A percentile compares a stretch with the other conserved stretches of the same genome.
These are phyloP conservation scores for Aspergillus bertholletiae DNA, from an alignment of 495 filamentous ascomycete genomes.

Conservation along the genomic window DNA sequence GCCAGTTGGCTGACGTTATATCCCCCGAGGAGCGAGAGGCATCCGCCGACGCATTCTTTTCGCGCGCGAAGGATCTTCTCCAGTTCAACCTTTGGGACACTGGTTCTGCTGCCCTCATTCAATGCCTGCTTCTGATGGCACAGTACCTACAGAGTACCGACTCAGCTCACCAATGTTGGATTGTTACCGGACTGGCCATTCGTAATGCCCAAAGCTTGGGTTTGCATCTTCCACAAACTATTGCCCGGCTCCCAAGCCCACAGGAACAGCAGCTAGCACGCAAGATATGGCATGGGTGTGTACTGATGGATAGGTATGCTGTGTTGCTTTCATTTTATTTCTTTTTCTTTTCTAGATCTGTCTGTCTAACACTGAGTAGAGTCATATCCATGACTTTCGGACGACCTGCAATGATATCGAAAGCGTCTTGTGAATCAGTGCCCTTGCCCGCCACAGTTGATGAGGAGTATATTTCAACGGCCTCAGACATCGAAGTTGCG, in stretches of 20 bases:
- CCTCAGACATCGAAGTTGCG: slow-evolving; percentile 12
- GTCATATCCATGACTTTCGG: slow-evolving; percentile 43
- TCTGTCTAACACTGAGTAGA: slow-evolving; percentile 12
- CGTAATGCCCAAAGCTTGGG: slow-evolving; percentile 78
- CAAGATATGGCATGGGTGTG: slow-evolving; percentile 42
- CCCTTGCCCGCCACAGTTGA: slow-evolving; percentile 35
- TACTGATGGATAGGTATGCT: slow-evolving; percentile 40
- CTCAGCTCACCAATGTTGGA: slow-evolving; percentile 49
- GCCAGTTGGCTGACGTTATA: slow-evolving; percentile 36
- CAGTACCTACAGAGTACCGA: slow-evolving; percentile 42
- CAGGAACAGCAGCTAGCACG: slow-evolving; percentile 33
- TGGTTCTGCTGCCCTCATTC: slow-evolving; percentile 33
- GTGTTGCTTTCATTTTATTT: not conserved
- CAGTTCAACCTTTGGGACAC: slow-evolving; percentile 39
- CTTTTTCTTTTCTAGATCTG: too few relatives aligned
- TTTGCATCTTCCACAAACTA: slow-evolving; percentile 58
- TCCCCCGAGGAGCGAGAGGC: slow-evolving; percentile 28
- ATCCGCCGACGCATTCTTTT: slow-evolving; percentile 35
- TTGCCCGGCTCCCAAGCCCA: slow-evolving; percentile 25
- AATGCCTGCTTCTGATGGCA: slow-evolving; percentile 38
- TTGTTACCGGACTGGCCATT: slow-evolving; percentile 65
- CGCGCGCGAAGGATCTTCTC: slow-evolving; percentile 34
- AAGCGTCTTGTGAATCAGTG: slow-evolving; percentile 27
- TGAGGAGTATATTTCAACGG: slow-evolving; percentile 31
- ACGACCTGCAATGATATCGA: slow-evolving; percentile 41